phyloP scores from a whole-genome alignment of 2,329 filamentous ascomycete species.

The Ceratocystis harringtonii region DNA sequence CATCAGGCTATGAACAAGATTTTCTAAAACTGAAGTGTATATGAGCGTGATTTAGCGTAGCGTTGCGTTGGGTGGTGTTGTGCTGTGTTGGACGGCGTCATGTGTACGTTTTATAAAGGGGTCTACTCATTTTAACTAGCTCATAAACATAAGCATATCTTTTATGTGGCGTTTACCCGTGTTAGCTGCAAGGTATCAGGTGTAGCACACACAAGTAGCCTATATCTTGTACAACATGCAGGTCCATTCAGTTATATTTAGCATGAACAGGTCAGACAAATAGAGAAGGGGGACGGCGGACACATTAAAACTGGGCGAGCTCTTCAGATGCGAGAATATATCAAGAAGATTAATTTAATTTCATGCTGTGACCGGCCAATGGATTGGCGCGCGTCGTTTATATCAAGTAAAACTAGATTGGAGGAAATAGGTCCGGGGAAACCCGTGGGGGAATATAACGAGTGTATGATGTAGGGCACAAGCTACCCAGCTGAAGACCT shows the following conservation, averaged over 20 bases:
- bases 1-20: constrained; percentile 69
- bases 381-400: neutral
- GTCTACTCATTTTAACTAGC: neutral
- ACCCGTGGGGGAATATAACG: neutral
- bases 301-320: neutral
- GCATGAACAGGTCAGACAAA: neutral
- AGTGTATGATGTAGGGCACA: neutral
- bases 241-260: too few relatives aligned
- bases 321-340: neutral
- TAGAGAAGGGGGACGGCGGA: neutral
- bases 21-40: constrained; percentile 31
- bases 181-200: neutral
- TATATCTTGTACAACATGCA: too few relatives aligned
- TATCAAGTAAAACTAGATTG: neutral
- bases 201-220: neutral
- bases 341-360: neutral
- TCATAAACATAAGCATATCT: neutral
- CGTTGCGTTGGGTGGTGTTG: too few relatives aligned
- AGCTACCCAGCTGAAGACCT: neutral
- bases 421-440: neutral
- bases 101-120: neutral
- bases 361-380: neutral
- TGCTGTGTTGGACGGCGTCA: neutral
- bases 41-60: too few relatives aligned
- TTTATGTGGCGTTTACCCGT: too few relatives aligned